A percentile compares a stretch with the other conserved stretches of the same genome.
Evolutionary conservation across 2,329 filamentous ascomycete species (phyloP).

Genomic region (Stemphylium lycopersici): DNA sequence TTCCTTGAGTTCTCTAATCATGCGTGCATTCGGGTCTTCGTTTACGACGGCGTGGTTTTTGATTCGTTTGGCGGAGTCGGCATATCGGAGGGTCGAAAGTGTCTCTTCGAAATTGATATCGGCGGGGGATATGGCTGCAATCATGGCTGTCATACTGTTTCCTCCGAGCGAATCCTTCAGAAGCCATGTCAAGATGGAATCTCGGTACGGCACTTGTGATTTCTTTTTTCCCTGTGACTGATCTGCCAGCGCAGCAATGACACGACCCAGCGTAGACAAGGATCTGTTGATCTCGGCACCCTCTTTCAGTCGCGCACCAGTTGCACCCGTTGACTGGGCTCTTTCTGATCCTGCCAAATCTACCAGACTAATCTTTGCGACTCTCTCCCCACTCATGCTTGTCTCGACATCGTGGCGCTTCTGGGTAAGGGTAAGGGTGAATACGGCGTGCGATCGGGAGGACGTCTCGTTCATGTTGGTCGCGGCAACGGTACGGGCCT

Average conservation of each 20-base stretch:
- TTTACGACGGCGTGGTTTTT: conserved; percentile 99
- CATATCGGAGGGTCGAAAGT: conserved; percentile 91
- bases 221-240: conserved; percentile 83
- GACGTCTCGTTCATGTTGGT: conserved; percentile 99
- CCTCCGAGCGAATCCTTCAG: conserved; percentile 96
- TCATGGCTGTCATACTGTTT: conserved; percentile 99
- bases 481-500: conserved; percentile 94
- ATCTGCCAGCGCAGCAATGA: conserved; percentile 94
- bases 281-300: conserved; percentile 98
- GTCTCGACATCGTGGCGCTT: conserved; percentile 90
- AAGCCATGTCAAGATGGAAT: conserved; percentile 95
- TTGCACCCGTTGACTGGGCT: conserved; percentile 96
- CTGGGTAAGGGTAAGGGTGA: conserved; percentile 93
- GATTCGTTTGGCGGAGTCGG: conserved; percentile 97
- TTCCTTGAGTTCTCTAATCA: conserved; percentile 98
- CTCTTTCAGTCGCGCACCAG: conserved; percentile 92
- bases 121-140: conserved; percentile 95
- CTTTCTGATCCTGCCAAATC: conserved; percentile 97
- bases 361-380: conserved; percentile 96
- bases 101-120: conserved; percentile 99
- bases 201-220: conserved; percentile 89
- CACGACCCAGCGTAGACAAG: conserved; percentile 92
- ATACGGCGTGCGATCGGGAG: conserved; percentile 96
- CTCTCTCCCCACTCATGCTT: conserved; percentile 96
- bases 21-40: conserved; percentile 96